These are phyloP conservation scores for Trichoderma parareesei DNA, from an alignment of 495 filamentous ascomycete species.

Conservation along the genomic window DNA sequence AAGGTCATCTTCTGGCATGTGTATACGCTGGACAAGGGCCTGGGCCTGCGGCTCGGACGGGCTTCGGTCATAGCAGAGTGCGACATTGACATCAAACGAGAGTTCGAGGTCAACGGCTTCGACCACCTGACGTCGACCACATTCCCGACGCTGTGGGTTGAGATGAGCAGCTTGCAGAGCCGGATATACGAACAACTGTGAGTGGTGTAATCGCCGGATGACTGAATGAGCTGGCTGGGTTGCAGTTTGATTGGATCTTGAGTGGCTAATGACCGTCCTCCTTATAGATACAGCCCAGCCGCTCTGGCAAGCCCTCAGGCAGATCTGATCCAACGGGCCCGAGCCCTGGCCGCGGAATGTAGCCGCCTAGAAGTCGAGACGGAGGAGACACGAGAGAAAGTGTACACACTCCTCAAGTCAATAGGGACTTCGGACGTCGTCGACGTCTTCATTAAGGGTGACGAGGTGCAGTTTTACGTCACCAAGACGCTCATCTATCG, in stretches of 20 bases:
- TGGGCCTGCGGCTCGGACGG: slow-evolving; percentile 58
- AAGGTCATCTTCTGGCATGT: slow-evolving; percentile 53
- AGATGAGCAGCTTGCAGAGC: slow-evolving; percentile 47
- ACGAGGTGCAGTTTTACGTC: slow-evolving; percentile 47
- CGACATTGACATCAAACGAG: slow-evolving; percentile 48
- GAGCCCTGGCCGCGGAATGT: slow-evolving; percentile 19
- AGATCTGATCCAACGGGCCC: slow-evolving; percentile 34
- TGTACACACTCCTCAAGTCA: slow-evolving; percentile 17
- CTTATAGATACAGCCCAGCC: slow-evolving; percentile 43
- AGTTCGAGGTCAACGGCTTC: slow-evolving; percentile 25
- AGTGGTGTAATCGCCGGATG: background rate
- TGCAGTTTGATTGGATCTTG: background rate
- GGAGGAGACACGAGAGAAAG: slow-evolving; percentile 13
- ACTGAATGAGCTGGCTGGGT: no score
- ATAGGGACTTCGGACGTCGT: slow-evolving; percentile 25
- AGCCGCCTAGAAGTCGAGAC: slow-evolving; percentile 20
- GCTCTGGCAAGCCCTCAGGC: slow-evolving; percentile 42
- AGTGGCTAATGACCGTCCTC: background rate
- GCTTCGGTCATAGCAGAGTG: slow-evolving; percentile 54
- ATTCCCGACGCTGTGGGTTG: slow-evolving; percentile 41
- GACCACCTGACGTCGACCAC: slow-evolving; percentile 24
- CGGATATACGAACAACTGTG: slow-evolving; percentile 47
- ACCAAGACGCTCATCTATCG: slow-evolving; percentile 54
- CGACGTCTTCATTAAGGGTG: slow-evolving; percentile 42
- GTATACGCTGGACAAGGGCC: slow-evolving; percentile 51